Evolutionary conservation across 441 rosid genomes (phyloP), one percentile per base, ranked within the genome.

Genomic region (Euphorbia corollata): DNA sequence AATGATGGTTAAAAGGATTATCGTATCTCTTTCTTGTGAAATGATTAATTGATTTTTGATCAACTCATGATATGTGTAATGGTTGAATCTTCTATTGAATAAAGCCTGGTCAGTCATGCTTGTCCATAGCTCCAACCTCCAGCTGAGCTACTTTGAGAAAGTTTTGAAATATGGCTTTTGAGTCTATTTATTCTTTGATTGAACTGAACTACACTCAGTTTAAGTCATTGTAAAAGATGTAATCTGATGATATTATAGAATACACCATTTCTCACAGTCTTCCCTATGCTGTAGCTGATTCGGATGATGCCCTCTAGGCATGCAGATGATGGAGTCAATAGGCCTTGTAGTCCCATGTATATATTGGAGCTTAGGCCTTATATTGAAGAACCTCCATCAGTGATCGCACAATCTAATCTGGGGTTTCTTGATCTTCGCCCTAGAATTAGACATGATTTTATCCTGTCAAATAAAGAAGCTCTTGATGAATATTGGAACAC

Each of bases 401-500:
- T 80, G 68, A 77, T 80, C 59, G 82, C 86, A 64, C 69, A 84
- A 56, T 79, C 89, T 72, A 86, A 68, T 83, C 71, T 78, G 45
- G 65, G 61, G 63, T 82, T 85, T 74, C 79, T 78, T 74, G 96
- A 95, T 84, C 89, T 90, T 72, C 97, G 93, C 68, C 99, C 99
- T 64, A 85, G 92, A 80, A 83, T 90, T 59, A 84, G 97, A 48
- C 99, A 95, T 72, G 99, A 95, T 79, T 95, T 95, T 73, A 69
- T 84, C 72, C 77, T 95, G 63, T 87, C 89, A 75, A 88, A 68
- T 63, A 78, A 76, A 69, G 90, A 84, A 75, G 98, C 96, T 72
- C 92, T 95, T 71, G 81, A 90, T 74, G 97, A 95, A 62, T 95
- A 91, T 71, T 95, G 99, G 99, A 84, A 85, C 45, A 92, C 96